phyloP scores from a whole-genome alignment of 176 grass and related monocot species.

The Phragmites australis region DNA sequence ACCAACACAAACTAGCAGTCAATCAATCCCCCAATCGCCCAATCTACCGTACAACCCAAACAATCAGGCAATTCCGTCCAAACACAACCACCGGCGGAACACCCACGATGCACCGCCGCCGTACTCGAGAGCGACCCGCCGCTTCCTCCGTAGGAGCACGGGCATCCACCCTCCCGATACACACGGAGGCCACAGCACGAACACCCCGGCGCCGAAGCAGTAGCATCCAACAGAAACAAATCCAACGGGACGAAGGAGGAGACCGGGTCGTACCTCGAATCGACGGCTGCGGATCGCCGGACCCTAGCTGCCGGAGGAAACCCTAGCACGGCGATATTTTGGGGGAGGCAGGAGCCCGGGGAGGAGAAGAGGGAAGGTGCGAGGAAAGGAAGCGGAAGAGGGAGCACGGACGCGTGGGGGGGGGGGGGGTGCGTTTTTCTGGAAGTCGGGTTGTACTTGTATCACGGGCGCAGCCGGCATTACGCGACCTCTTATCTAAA shows the following conservation, averaged over 20 bases:
- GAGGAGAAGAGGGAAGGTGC: neutral
- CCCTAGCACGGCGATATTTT: neutral
- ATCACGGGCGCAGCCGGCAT: too few species aligned
- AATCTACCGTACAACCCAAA: constrained; percentile 1
- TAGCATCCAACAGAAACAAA: neutral
- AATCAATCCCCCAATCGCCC: neutral
- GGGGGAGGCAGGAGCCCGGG: neutral
- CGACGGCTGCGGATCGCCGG: neutral
- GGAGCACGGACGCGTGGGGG: neutral
- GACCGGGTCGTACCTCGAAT: constrained; percentile 8
- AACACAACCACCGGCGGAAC: neutral
- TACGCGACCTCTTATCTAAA: too few species aligned
- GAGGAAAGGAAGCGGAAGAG: neutral
- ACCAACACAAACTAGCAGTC: neutral
- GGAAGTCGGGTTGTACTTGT: too few species aligned
- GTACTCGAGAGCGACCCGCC: neutral
- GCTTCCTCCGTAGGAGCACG: neutral
- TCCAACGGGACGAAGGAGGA: neutral
- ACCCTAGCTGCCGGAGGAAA: neutral
- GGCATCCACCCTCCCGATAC: neutral
- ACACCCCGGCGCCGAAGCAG: neutral
- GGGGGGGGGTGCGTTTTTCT: too few species aligned
- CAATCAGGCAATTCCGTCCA: constrained; percentile 7
- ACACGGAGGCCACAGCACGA: neutral
- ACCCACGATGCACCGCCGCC: neutral